These are phyloP conservation scores for Trypanosoma boissoni DNA, from an alignment of 208 protist genomes.

Conservation along the genomic window DNA sequence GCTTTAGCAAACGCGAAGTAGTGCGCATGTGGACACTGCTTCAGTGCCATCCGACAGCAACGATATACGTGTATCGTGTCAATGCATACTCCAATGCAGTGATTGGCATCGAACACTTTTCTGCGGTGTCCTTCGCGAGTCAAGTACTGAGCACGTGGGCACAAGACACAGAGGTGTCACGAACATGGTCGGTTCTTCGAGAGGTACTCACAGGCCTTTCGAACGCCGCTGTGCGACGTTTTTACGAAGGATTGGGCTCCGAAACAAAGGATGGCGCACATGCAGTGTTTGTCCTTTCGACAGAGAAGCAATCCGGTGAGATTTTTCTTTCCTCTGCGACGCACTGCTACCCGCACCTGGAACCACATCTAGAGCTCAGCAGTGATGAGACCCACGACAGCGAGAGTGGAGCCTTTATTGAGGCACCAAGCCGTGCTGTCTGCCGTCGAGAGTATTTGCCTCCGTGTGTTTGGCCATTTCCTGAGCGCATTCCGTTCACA, in stretches of 20 bases:
- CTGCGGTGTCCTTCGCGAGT: constrained; percentile 16
- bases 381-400: not conserved
- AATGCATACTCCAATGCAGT: constrained; percentile 46
- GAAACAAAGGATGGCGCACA: not conserved
- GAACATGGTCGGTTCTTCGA: constrained; percentile 28
- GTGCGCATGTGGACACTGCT: constrained; percentile 46
- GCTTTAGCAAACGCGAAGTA: constrained; percentile 53
- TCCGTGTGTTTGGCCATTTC: constrained; percentile 33
- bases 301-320: constrained; percentile 11
- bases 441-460: constrained; percentile 36
- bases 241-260: not conserved
- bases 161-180: constrained; percentile 19
- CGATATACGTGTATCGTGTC: constrained; percentile 51
- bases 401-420: constrained; percentile 19
- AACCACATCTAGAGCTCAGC: no score
- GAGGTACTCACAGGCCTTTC: constrained; percentile 16
- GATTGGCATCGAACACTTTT: constrained; percentile 32
- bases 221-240: constrained; percentile 2
- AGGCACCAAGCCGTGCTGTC: constrained; percentile 19
- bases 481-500: constrained; percentile 43
- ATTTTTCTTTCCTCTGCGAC: constrained; percentile 18
- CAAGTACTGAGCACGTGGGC: constrained; percentile 18
- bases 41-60: constrained; percentile 49
- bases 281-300: constrained; percentile 18
- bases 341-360: constrained; percentile 17